phyloP scores from a whole-genome alignment of 163 green algal species.

The Coccomyxa subellipsoidea region DNA sequence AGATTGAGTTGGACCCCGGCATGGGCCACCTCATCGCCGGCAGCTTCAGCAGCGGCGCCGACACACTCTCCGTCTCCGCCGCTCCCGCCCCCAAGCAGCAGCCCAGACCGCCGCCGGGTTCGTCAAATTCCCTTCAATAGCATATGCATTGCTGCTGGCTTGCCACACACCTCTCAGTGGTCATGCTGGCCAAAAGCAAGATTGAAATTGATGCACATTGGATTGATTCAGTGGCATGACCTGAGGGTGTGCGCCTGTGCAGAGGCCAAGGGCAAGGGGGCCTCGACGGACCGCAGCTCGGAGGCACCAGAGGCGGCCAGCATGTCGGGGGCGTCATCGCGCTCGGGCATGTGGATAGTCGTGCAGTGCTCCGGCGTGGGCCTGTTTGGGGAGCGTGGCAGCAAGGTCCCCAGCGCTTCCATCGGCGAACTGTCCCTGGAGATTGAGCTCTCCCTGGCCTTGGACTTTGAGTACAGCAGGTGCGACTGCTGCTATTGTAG shows the following conservation, averaged over 20 bases:
- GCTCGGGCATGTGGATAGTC: slow-evolving; percentile 39
- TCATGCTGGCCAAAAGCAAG: no score
- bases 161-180: no score
- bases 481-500: neutral
- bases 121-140: no score
- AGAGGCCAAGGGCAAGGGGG: neutral
- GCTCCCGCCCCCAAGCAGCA: neutral
- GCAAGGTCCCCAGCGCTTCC: slow-evolving; percentile 81
- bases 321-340: slow-evolving; percentile 5
- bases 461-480: slow-evolving; percentile 60
- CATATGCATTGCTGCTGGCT: no score
- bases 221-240: no score
- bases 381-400: slow-evolving; percentile 51
- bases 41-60: slow-evolving; percentile 1
- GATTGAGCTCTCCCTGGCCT: slow-evolving; percentile 57
- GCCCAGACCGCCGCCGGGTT: no score
- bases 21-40: slow-evolving; percentile 6
- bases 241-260: no score
- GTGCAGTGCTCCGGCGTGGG: slow-evolving; percentile 46
- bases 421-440: slow-evolving; percentile 80
- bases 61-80: neutral
- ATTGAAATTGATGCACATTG: no score
- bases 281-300: neutral
- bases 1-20: neutral
- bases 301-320: neutral